Evolutionary conservation across 176 grass and related monocot species (phyloP).

Genomic region (Cenchrus purpureus): DNA sequence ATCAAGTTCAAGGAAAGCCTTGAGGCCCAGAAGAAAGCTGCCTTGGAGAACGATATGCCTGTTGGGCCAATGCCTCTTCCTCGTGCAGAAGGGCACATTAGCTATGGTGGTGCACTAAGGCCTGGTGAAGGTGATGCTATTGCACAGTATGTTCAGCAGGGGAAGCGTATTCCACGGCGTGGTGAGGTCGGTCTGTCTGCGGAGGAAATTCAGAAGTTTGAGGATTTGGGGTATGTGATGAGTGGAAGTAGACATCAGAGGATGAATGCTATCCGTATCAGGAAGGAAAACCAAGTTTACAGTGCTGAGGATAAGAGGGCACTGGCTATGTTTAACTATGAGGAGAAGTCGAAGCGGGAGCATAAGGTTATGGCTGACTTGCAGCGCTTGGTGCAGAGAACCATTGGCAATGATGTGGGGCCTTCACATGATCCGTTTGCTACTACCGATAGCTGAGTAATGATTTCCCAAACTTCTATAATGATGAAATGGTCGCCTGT

Average conservation of each 20-base stretch:
- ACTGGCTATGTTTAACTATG: slow-evolving; percentile 96
- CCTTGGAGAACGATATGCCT: slow-evolving; percentile 72
- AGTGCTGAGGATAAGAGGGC: slow-evolving; percentile 99
- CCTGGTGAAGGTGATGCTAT: slow-evolving; percentile 99
- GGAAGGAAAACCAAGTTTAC: slow-evolving; percentile 98
- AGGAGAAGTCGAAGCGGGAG: slow-evolving; percentile 89
- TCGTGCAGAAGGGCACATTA: slow-evolving; percentile 84
- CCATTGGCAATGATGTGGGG: slow-evolving; percentile 81
- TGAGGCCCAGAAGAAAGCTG: slow-evolving; percentile 88
- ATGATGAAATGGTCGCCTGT: slow-evolving; percentile 16
- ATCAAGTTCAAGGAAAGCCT: slow-evolving; percentile 89
- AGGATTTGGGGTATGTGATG: slow-evolving; percentile 94
- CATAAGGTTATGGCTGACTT: slow-evolving; percentile 97
- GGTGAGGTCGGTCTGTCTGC: slow-evolving; percentile 97
- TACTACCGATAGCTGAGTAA: slow-evolving; percentile 61
- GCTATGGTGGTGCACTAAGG: slow-evolving; percentile 94
- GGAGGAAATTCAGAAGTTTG: slow-evolving; percentile 94
- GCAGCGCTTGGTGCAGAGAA: slow-evolving; percentile 92
- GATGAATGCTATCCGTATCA: slow-evolving; percentile 98
- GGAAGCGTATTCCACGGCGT: slow-evolving; percentile 95
- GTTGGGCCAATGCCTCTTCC: slow-evolving; percentile 84
- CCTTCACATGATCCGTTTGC: slow-evolving; percentile 88
- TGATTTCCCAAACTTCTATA: slow-evolving; percentile 35
- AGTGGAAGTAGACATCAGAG: slow-evolving; percentile 96
- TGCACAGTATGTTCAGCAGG: slow-evolving; percentile 96